Evolutionary conservation across 441 rosid species (phyloP), one percentile per base, ranked within the genome.

Genomic region (Pelargonium myrrhifolium): DNA sequence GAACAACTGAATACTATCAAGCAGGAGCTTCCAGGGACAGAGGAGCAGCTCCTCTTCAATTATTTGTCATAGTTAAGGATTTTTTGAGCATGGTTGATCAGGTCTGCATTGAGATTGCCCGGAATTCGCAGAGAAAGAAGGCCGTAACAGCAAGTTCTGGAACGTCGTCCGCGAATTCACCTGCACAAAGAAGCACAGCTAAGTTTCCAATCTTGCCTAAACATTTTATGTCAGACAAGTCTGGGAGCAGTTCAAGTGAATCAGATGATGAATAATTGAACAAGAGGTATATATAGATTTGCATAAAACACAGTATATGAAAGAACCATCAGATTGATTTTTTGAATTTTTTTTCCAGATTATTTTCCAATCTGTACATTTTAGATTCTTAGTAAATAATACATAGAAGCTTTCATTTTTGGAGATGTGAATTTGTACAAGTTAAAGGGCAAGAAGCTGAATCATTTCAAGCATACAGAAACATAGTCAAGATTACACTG

Each of bases 1-100:
- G 71, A 73, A 94, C 99, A 39, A 78, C 89, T 3, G 94, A 86
- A 31, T 94, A 89, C 71, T 94, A 94, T 68, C 97, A 92, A 76
- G 79, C 89, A 59, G 89, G 88, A 71, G 82, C 86, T 66, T 69
- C 85, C 12, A 94, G 79, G 56, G 85, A 88, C 15, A 65, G 67
- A 28, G 87, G 74, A 78, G 81, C 78, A 42, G 75, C 66, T 14
- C 86, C 81, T 20, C 79, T 89, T 76, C 91, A 83, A 64, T 68
- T 94, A 22, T 94, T 92, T 75, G 83, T 81, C 39, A 85, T 92
- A 62, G 85, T 94, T 26, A 87, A 75, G 42, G 93, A 92, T 74
- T 94, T 94, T 69, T 83, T 92, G 10, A 74, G 61, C 2, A 87
- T 85, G 98, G 98, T 94, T 65, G 98, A 94, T 77, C 76, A 75